Evolutionary conservation across 805 yeast species (phyloP), one percentile per base, ranked within the genome.

Genomic region (Saccharomycopsis sp.): DNA sequence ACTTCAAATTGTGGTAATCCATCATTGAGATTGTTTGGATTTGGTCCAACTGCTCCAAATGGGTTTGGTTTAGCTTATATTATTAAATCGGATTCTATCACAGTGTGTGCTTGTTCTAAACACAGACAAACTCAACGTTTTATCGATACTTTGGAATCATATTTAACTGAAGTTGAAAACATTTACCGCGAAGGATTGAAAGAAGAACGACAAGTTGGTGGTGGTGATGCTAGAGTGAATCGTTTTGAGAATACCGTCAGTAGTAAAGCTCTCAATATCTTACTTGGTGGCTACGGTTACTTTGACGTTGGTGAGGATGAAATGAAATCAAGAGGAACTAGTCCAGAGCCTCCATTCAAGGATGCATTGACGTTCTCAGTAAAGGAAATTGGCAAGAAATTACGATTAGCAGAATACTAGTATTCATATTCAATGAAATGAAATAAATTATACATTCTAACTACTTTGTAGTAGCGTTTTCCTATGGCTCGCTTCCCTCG

Each of bases 61-160:
- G 97, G 97, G 2, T 87, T 82, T 61, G 96, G 96, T n/a, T 74
- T 88, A 29, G 96, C 95, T 3, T 88, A 88, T 60, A 85, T 88
- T 53, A 82, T 88, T 54, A 87, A 89, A 60, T 76, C 70, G 35
- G 85, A 86, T 56, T 78, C 86, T 17, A 76, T 88, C 22, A 76
- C 88, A 1, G 74, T 88, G 7, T 86, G 95, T 41, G 82, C 85
- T 3, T 79, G 93, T 22, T 86, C 96, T 11, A 88, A 86, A 63
- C 89, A 83, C 62, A 72, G 96, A 45, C 97, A 88, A 65, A 86
- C 96, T 0, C 71, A 74, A 51, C 71, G 97, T 56, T 85, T 85
- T 54, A 67, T 75, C 56, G 82, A 74, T 56, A 85, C 86, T 21
- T 73, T 80, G 61, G 73, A 72, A 54, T 75, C 77, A 50, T 84